These are phyloP conservation scores for Trichoderma sp. DNA, from an alignment of 2,329 filamentous ascomycete genomes.

Conservation along the genomic window DNA sequence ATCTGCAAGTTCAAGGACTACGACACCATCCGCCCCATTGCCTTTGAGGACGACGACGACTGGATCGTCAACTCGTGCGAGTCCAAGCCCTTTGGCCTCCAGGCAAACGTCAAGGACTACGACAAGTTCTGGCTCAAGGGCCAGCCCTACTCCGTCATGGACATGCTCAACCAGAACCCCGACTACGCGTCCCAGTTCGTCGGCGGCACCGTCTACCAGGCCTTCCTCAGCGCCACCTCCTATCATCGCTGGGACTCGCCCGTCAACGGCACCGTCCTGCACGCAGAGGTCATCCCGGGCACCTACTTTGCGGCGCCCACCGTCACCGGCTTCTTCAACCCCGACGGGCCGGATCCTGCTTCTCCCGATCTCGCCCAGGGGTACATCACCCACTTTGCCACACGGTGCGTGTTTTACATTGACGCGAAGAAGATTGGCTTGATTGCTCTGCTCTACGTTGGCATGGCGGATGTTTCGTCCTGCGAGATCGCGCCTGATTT, in stretches of 20 bases:
- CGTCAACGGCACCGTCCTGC: slow-evolving; percentile 58
- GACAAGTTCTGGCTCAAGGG: slow-evolving; percentile 68
- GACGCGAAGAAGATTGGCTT: slow-evolving; percentile 67
- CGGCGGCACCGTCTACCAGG: slow-evolving; percentile 67
- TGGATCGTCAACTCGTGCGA: slow-evolving; percentile 62
- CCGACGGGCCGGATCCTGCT: slow-evolving; percentile 31
- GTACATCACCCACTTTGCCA: slow-evolving; percentile 65
- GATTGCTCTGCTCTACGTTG: slow-evolving; percentile 66
- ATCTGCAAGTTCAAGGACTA: slow-evolving; percentile 51
- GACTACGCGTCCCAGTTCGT: slow-evolving; percentile 52
- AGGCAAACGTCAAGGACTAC: slow-evolving; percentile 51
- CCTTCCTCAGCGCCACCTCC: slow-evolving; percentile 62
- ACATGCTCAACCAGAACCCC: slow-evolving; percentile 59
- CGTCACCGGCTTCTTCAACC: slow-evolving; percentile 27
- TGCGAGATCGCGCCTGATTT: slow-evolving; percentile 53
- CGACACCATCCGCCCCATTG: slow-evolving; percentile 53
- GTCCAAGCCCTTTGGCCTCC: slow-evolving; percentile 55
- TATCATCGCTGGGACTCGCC: slow-evolving; percentile 72
- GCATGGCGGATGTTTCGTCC: slow-evolving; percentile 71
- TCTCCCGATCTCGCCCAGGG: slow-evolving; percentile 51
- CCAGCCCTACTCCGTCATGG: slow-evolving; percentile 62
- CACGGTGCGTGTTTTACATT: slow-evolving; percentile 67
- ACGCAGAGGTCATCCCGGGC: slow-evolving; percentile 56
- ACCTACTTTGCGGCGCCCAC: slow-evolving; percentile 63
- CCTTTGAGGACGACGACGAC: slow-evolving; percentile 44